phyloP scores from a whole-genome alignment of 2,329 filamentous ascomycete species.

The Ophiostoma triangulosporum region DNA sequence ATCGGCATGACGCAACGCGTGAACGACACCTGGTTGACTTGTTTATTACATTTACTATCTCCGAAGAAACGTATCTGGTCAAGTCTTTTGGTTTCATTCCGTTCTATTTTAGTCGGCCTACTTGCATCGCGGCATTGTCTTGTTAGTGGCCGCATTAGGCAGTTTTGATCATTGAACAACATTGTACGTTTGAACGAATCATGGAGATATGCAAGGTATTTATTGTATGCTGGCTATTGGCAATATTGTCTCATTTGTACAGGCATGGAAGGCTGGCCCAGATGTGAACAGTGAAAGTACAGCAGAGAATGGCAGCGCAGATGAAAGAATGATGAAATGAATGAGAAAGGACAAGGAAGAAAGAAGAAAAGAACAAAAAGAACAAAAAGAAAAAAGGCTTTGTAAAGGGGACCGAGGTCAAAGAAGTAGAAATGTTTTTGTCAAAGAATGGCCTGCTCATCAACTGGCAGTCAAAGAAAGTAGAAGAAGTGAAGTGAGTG shows the following conservation, averaged over 20 bases:
- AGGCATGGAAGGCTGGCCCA: too few relatives aligned
- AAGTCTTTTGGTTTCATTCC: too few relatives aligned
- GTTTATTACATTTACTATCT: too few relatives aligned
- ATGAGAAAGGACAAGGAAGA: not conserved
- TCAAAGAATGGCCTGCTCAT: not conserved
- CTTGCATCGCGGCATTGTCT: too few relatives aligned
- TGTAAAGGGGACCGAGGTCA: not conserved
- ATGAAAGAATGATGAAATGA: not conserved
- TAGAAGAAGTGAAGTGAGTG: not conserved
- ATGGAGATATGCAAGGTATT: too few relatives aligned
- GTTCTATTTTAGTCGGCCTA: too few relatives aligned
- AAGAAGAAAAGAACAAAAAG: not conserved
- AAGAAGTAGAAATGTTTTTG: not conserved
- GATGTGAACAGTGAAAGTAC: too few relatives aligned
- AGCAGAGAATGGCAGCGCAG: not conserved
- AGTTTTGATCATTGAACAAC: not conserved
- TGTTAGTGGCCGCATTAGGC: not conserved
- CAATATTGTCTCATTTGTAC: not conserved
- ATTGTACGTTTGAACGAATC: not conserved
- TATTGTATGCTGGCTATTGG: not conserved
- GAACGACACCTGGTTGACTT: too few relatives aligned
- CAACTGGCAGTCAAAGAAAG: not conserved
- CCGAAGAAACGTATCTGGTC: too few relatives aligned
- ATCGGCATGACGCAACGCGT: too few relatives aligned
- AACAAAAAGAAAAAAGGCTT: not conserved